Evolutionary conservation across 2,329 filamentous ascomycete genomes (phyloP), one percentile per base, ranked within the genome.

Genomic region (Emmonsiellopsis sp.): DNA sequence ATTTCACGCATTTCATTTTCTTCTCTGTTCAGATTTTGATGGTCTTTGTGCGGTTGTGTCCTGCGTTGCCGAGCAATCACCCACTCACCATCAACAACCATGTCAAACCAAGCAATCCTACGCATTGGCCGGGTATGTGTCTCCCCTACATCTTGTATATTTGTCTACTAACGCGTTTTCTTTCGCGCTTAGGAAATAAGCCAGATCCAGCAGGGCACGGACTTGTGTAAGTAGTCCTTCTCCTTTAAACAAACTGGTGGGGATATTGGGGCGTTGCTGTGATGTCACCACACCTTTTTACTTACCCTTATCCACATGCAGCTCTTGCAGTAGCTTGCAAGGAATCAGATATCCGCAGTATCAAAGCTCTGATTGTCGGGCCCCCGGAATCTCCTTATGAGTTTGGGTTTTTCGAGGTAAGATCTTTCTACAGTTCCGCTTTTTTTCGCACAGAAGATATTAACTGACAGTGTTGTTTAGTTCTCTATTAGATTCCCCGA

Each of bases 321-420:
- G 89, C 91, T 32, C 80, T 97, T 58, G 89, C 89, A 9, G 90
- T 96, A 48, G 87, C 88, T 54, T 95, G 87, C 67, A 80, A 87
- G 50, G 93, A 97, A 70, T 79, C 84, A 61, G 90, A 98, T 69
- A 88, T 97, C 56, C 86, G 91, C 53, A 86, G 89, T 67, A 85
- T 97, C 49, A 86, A 84, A 66, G 89, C 91, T 48, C 71, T 97
- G 58, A 92, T 97, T 63, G 83, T 97, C 60, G 93, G 93, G 0
- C 92, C 93, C 26, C 89, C 92, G 59, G 91, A 93, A 62, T 95
- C 91, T 0, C 91, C 92, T 0, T 98, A 98, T 70, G 91, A 96
- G 70, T 96, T 94, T 66, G 93, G 93, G 2, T 96, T 96, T 73
- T 97, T 95, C 66, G 90, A 97, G 79, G 90, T 26, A 26, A 26